These are phyloP conservation scores for Paecilomyces sp. DNA, from an alignment of 2,329 filamentous ascomycete species.

Conservation along the genomic window DNA sequence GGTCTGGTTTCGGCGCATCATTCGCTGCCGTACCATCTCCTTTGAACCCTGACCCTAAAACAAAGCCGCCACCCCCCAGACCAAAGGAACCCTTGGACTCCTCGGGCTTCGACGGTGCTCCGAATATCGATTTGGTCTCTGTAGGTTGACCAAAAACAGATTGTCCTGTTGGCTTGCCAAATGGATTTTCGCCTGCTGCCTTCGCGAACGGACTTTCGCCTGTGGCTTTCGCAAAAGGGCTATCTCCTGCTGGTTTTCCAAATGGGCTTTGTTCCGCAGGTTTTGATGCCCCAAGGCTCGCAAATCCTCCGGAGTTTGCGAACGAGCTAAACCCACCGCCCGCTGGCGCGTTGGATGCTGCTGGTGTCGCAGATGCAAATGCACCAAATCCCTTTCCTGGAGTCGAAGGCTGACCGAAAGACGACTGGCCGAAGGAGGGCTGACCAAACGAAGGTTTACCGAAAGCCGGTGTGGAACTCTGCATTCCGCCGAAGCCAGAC, in stretches of 20 bases:
- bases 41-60: constrained; percentile 39
- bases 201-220: constrained; percentile 20
- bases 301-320: constrained; percentile 18
- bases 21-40: constrained; percentile 32
- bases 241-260: constrained; percentile 15
- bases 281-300: constrained; percentile 16
- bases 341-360: constrained; percentile 2
- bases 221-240: constrained; percentile 20
- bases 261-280: constrained; percentile 17
- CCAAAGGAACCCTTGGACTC: constrained; percentile 24
- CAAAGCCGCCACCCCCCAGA: constrained; percentile 26
- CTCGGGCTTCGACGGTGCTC: constrained; percentile 14
- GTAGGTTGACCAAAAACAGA: constrained; percentile 24
- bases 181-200: constrained; percentile 15
- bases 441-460: constrained; percentile 16
- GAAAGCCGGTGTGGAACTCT: constrained; percentile 15
- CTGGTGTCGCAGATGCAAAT: constrained; percentile 5
- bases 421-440: constrained; percentile 21
- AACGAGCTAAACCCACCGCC: constrained; percentile 28
- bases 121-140: constrained; percentile 18
- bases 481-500: constrained; percentile 18
- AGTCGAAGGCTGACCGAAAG: constrained; percentile 8
- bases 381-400: constrained; percentile 6
- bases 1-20: constrained; percentile 32
- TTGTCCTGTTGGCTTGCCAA: constrained; percentile 19